Conservation (phyloP, 2,329 filamentous ascomycete species). For the Hypoxylon sp. region DNA sequence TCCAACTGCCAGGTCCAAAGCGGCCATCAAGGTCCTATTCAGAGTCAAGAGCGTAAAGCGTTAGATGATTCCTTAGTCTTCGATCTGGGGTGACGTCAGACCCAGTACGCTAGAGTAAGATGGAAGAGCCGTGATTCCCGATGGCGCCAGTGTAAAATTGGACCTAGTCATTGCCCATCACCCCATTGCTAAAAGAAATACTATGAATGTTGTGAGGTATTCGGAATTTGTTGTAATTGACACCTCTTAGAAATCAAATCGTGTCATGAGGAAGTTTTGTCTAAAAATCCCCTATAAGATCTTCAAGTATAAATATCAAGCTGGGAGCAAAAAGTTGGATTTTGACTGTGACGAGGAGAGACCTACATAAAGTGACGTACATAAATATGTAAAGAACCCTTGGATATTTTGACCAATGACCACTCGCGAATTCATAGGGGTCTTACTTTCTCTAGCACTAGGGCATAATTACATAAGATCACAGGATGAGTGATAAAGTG, state of each 20-base stretch:
- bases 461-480: conserved; percentile 15
- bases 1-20: conserved; percentile 14
- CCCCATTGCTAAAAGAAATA: conserved; percentile 5
- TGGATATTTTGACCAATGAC: conserved; percentile 7
- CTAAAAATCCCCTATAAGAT: neutral
- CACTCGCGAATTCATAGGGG: conserved; percentile 23
- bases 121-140: conserved; percentile 27
- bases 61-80: conserved; percentile 15
- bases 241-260: conserved; percentile 8
- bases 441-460: conserved; percentile 7
- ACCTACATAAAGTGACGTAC: conserved; percentile 6
- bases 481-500: too few relatives aligned
- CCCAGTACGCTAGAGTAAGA: conserved; percentile 16
- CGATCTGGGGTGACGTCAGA: conserved; percentile 38
- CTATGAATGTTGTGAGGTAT: neutral
- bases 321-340: conserved; percentile 1
- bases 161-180: conserved; percentile 4
- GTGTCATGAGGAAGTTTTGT: conserved; percentile 20
- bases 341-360: conserved; percentile 17
- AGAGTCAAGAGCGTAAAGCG: conserved; percentile 8
- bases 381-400: conserved; percentile 6
- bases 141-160: conserved; percentile 16
- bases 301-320: conserved; percentile 12
- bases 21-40: conserved; percentile 36
- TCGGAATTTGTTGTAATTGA: conserved; percentile 1